Base-by-base conservation (phyloP, 192 early-diverging fungal genomes). In the Obelidium mucronatum region DNA sequence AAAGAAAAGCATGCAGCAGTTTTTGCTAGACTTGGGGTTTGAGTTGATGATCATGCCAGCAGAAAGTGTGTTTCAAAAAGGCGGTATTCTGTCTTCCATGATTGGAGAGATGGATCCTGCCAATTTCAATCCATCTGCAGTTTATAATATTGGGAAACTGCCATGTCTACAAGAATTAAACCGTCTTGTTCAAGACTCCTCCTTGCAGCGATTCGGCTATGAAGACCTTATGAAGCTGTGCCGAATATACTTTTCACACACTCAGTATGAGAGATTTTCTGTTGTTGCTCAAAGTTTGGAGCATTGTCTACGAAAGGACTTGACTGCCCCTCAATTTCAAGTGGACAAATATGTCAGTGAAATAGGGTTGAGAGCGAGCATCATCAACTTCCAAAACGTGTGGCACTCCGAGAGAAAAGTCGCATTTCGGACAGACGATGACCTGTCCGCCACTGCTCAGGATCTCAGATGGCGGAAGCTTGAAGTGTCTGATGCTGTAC, bases 201-300 rank as follows among this genome's bases (percentile, higher is more conserved):
- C n/a, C 39, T 72, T 65, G n/a, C 22, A 36, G 6, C 17, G 66
- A 24, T 76, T 84, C 54, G 8, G 76, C 35, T 40, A 70, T 24
- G 42, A 36, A 3, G 80, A 84, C 61, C 11, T 79, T 15, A 76
- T 84, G 60, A 72, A 39, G 15, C 73, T 79, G n/a, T 37, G 61
- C 15, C 30, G 83, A 26, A 35, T 74, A 33, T 66, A 79, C 3
- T 84, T 79, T 53, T 55, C 37, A 33, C 52, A 54, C 24, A 55
- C 60, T 33, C 83, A 84, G 55, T 84, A 74, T 77, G 79, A 84
- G 53, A 62, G 83, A 26, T 84, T 79, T 66, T 67, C 42, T 35
- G 55, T 79, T 2, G 54, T 79, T 13, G 77, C 74, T 2, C 71
- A 80, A 42, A 19, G 79, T 2, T 24, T 84, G 11, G 80, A 84